Percentiles rank a stretch among this genome's conserved stretches.
Conservation (phyloP, 768 basidiomycete species). For the Amanita rimosa region DNA sequence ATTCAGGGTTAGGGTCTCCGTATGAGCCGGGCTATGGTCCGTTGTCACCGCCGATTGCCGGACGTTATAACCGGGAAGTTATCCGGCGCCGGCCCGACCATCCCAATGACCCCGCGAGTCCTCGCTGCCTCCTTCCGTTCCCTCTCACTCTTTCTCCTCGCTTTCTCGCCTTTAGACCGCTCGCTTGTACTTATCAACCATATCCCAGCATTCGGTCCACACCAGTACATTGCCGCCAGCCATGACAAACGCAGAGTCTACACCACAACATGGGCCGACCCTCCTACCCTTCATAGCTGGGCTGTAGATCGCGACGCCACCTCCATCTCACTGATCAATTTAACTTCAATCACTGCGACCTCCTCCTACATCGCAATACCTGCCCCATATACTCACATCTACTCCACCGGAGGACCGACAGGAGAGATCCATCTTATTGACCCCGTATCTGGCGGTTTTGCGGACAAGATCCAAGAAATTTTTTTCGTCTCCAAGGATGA, state of each 20-base stretch:
- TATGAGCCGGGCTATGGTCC: too few species aligned
- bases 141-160: constrained; percentile 36
- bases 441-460: constrained; percentile 25
- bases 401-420: constrained; percentile 40
- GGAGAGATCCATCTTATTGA: constrained; percentile 35
- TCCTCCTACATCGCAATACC: constrained; percentile 43
- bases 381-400: constrained; percentile 33
- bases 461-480: constrained; percentile 32
- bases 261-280: constrained; percentile 40
- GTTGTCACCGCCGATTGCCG: too few species aligned
- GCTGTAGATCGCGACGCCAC: constrained; percentile 16
- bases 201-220: constrained; percentile 34
- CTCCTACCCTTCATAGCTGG: constrained; percentile 37
- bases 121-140: constrained; percentile 31
- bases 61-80: too few species aligned
- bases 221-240: constrained; percentile 37
- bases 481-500: constrained; percentile 33
- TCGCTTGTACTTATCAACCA: constrained; percentile 29
- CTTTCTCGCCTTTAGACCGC: constrained; percentile 30
- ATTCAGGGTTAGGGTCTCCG: neutral
- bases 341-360: constrained; percentile 37
- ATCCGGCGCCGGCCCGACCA: too few species aligned
- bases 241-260: constrained; percentile 25
- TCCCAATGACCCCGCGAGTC: too few species aligned
- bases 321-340: constrained; percentile 23